These are phyloP conservation scores for Pichia terricola DNA, from an alignment of 1,139 yeast genomes.

Conservation along the genomic window DNA sequence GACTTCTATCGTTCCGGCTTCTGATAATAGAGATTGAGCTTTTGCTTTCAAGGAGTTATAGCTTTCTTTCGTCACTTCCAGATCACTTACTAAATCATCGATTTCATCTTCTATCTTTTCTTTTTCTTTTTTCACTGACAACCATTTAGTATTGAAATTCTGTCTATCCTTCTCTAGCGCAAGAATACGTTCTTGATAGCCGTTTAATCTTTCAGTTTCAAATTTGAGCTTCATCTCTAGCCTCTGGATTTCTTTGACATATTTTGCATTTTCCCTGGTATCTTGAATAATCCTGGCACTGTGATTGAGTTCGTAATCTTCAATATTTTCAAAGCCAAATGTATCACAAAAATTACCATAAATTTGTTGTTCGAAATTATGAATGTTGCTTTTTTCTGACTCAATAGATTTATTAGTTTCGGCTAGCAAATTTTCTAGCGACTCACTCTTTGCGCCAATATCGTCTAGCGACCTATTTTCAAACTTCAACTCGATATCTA, in stretches of 20 bases:
- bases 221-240: conserved; percentile 54
- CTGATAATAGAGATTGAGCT: conserved; percentile 16
- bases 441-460: conserved; percentile 26
- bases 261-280: conserved; percentile 56
- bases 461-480: conserved; percentile 30
- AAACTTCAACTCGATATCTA: conserved; percentile 45
- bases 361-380: conserved; percentile 33
- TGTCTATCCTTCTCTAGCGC: conserved; percentile 29
- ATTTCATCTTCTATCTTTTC: conserved; percentile 30
- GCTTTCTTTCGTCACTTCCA: conserved; percentile 37
- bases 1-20: conserved; percentile 22
- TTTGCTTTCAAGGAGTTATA: conserved; percentile 23
- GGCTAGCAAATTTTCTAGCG: conserved; percentile 17
- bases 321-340: conserved; percentile 44
- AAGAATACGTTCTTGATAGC: conserved; percentile 37
- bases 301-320: conserved; percentile 60
- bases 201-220: conserved; percentile 48
- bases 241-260: conserved; percentile 50
- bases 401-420: conserved; percentile 14
- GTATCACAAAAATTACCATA: conserved; percentile 47
- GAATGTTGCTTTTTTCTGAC: conserved; percentile 27
- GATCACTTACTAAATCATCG: conserved; percentile 41
- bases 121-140: conserved; percentile 27
- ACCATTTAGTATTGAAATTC: conserved; percentile 29
- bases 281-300: conserved; percentile 53